phyloP scores from a whole-genome alignment of 345 rosid genomes.

The Dimocarpus longan region DNA sequence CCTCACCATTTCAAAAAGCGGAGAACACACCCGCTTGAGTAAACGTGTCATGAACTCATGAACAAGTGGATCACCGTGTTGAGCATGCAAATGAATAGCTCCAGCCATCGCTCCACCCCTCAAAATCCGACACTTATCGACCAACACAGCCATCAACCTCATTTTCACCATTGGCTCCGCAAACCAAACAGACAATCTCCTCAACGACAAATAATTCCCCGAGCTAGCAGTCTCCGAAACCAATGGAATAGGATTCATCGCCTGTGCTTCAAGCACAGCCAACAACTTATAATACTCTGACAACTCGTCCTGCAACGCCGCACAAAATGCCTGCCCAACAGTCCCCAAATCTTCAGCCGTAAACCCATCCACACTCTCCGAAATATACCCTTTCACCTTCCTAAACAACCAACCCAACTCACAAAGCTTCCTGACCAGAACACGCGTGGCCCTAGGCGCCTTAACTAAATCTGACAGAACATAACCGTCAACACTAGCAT shows the following conservation, averaged over 20 bases:
- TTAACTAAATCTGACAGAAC: slow-evolving; percentile 55
- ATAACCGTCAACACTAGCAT: slow-evolving; percentile 66
- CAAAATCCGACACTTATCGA: slow-evolving; percentile 84
- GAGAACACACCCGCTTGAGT: slow-evolving; percentile 86
- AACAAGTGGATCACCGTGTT: slow-evolving; percentile 92
- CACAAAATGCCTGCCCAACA: slow-evolving; percentile 94
- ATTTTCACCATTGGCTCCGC: slow-evolving; percentile 93
- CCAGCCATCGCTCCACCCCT: slow-evolving; percentile 99
- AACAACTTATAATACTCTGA: slow-evolving; percentile 84
- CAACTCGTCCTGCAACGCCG: slow-evolving; percentile 91
- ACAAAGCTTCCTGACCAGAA: slow-evolving; percentile 77
- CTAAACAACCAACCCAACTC: slow-evolving; percentile 97
- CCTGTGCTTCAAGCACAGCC: slow-evolving; percentile 88
- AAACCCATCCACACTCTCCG: slow-evolving; percentile 77
- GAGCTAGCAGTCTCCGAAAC: slow-evolving; percentile 70
- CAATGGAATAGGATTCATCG: slow-evolving; percentile 90
- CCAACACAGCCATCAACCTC: slow-evolving; percentile 98
- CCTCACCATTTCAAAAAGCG: slow-evolving; percentile 97
- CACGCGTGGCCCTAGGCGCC: slow-evolving; percentile 71
- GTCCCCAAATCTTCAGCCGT: slow-evolving; percentile 87
- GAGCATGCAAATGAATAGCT: slow-evolving; percentile 94
- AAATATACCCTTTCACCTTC: slow-evolving; percentile 78
- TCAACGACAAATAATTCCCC: slow-evolving; percentile 73
- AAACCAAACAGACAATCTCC: slow-evolving; percentile 92
- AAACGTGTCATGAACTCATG: slow-evolving; percentile 85